Evolutionary conservation across 768 basidiomycete species (phyloP).

Genomic region (Naganishia antarctica): DNA sequence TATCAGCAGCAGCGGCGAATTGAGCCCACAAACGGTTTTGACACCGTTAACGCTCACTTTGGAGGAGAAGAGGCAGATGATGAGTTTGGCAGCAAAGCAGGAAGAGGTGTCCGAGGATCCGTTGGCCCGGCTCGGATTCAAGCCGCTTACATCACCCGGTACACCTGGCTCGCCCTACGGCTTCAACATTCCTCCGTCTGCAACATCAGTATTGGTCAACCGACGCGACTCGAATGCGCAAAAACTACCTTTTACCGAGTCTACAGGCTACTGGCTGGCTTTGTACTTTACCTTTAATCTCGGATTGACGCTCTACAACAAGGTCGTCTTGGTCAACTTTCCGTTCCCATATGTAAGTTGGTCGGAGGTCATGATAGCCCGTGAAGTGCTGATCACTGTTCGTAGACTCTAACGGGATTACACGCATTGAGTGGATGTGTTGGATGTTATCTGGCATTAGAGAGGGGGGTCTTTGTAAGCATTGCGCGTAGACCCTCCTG

Average conservation of each 20-base stretch:
- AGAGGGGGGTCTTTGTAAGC: conserved; percentile 57
- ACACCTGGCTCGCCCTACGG: neutral
- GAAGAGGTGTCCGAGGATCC: conserved; percentile 6
- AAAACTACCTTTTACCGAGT: conserved; percentile 35
- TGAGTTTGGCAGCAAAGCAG: conserved; percentile 1
- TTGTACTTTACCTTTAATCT: conserved; percentile 90
- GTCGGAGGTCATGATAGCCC: neutral
- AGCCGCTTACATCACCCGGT: neutral
- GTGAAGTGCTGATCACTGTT: neutral
- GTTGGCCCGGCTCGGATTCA: conserved; percentile 8
- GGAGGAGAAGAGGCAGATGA: conserved; percentile 10
- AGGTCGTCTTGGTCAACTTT: conserved; percentile 80
- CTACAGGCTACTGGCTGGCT: conserved; percentile 59
- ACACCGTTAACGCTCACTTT: conserved; percentile 7
- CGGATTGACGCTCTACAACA: conserved; percentile 89
- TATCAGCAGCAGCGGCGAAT: neutral
- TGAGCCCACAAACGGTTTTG: conserved; percentile 1
- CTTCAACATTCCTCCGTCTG: neutral
- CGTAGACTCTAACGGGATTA: conserved; percentile 73
- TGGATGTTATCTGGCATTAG: conserved; percentile 67
- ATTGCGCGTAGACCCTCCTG: neutral
- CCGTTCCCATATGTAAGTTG: conserved; percentile 75
- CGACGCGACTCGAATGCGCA: conserved; percentile 11
- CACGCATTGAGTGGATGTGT: conserved; percentile 81
- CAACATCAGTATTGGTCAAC: neutral